A percentile compares a stretch with the other conserved stretches of the same genome.
These are phyloP conservation scores for Paramyrothecium roridum DNA, from an alignment of 2,329 filamentous ascomycete genomes.

Conservation along the genomic window DNA sequence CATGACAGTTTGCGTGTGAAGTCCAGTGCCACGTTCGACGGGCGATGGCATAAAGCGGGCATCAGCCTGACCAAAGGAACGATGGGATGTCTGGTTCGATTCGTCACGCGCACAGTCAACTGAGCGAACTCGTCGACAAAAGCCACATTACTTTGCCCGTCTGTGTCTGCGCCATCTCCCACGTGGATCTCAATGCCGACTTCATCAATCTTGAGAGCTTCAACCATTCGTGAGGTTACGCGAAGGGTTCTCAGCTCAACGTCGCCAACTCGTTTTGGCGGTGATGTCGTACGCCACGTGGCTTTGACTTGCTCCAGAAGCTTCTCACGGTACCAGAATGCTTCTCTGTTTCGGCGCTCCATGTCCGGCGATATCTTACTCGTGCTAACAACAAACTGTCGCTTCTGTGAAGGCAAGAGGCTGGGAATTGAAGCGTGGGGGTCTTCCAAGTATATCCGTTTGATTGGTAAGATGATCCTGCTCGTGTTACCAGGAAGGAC, in stretches of 20 bases:
- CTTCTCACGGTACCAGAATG: slow-evolving; percentile 88
- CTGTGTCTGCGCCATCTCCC: slow-evolving; percentile 20
- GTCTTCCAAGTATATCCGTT: slow-evolving; percentile 71
- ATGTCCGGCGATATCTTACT: slow-evolving; percentile 75
- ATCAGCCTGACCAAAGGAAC: slow-evolving; percentile 72
- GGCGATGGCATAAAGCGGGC: slow-evolving; percentile 72
- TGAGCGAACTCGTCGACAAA: slow-evolving; percentile 58
- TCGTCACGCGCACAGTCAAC: slow-evolving; percentile 68
- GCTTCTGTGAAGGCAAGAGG: slow-evolving; percentile 74
- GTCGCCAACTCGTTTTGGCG: slow-evolving; percentile 54
- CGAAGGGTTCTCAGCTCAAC: slow-evolving; percentile 77
- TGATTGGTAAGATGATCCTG: slow-evolving; percentile 73
- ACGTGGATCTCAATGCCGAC: slow-evolving; percentile 65
- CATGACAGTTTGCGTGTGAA: slow-evolving; percentile 78
- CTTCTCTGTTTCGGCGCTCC: slow-evolving; percentile 74
- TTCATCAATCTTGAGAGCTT: slow-evolving; percentile 78
- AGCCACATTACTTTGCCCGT: slow-evolving; percentile 17
- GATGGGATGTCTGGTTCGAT: slow-evolving; percentile 67
- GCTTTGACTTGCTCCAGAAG: slow-evolving; percentile 70
- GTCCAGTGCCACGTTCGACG: slow-evolving; percentile 71
- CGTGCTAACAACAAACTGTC: slow-evolving; percentile 89
- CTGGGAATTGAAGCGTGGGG: slow-evolving; percentile 75
- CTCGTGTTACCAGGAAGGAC: slow-evolving; percentile 68
- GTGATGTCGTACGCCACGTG: slow-evolving; percentile 62
- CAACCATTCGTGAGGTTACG: slow-evolving; percentile 74